Evolutionary conservation across 169 alveolate genomes (phyloP), one percentile per base, ranked within the genome.

Genomic region (Besnoitia besnoiti): DNA sequence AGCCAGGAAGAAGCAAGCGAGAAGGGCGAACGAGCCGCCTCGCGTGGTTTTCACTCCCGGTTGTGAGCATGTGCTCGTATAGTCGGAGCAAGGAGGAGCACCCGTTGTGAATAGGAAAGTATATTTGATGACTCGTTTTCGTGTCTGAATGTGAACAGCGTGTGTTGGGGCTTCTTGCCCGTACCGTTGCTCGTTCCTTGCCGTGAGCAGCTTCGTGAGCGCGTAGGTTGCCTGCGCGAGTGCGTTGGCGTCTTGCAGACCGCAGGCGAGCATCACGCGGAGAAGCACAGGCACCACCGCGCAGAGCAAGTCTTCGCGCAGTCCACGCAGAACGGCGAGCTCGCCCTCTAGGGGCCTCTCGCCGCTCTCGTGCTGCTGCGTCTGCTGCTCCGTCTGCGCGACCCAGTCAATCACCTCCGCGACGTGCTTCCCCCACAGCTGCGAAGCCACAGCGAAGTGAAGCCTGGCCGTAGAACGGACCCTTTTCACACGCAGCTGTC

Each of bases 341-440:
- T 77, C 87, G 33, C 35, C 59, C 59, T 77, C 85, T 7, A 76
- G 85, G 24, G 30, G 12, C 4, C 82, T 2, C 47, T 8, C 49
- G n/a, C 61, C 35, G 40, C 19, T 42, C 0, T 37, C 87, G 59
- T 39, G 24, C 77, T n/a, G 80, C n/a, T n/a, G n/a, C n/a, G n/a
- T n/a, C 80, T 67, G 87, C 37, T 42, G n/a, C 37, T 33, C 61
- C 30, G 40, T 44, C 16, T 77, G 59, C n/a, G 35, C 87, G 19
- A 77, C 33, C 61, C 55, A 35, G 30, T 77, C 35, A 42, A 77
- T 42, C 59, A 77, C 55, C 47, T 77, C 59, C 8, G 61, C 0
- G 44, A 77, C n/a, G 87, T 77, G 87, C 40, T 55, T 10, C 5
- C n/a, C 7, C 87, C 87, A 77, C 33, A 77, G 55, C 87, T 77